Base-by-base conservation (phyloP, 179 eudicot genomes). In the Patellifolia procumbens region DNA sequence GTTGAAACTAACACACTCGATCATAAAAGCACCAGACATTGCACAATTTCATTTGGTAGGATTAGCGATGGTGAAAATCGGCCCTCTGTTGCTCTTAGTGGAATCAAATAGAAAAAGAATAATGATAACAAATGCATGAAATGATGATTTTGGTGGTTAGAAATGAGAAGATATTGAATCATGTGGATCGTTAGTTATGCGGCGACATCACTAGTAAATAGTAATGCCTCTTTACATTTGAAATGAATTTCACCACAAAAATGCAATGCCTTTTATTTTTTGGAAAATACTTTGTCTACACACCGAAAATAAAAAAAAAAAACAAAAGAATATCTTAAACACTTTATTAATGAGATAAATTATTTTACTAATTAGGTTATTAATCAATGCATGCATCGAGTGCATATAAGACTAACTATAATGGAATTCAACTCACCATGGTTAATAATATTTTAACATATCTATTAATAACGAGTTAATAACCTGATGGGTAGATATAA, bases 101-200 rank as follows among this genome's bases (percentile, higher is more conserved):
- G 67, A 53, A 59, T 61, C 68, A 5, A 13, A 16, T 48, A 17
- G 10, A n/a, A 72, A 35, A 34, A 7, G 65, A 20, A n/a, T 56
- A 58, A 72, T 72, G 66, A 72, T 39, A 58, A 15, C 51, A 39
- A n/a, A 37, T 72, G 65, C 53, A 37, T 24, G 53, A 72, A 37
- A 72, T 72, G 75, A 72, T 72, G 75, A 58, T 37, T 7, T 7
- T 58, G n/a, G 65, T 55, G 34, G 75, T 72, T 55, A 66, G 58
- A 37, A 53, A 56, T 72, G 35, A 20, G 29, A n/a, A 70, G 43
- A 52, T 10, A 31, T 72, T 12, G 24, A 72, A 34, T 39, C 65
- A 72, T 72, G 75, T 72, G 75, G 64, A 35, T 58, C 46, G 52
- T 72, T 72, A 72, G 75, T 58, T 72, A 72, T 35, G 75, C 12